Percentiles rank a stretch among this genome's conserved stretches.
These are phyloP conservation scores for Flaveria robusta DNA, from an alignment of 129 eudicot genomes.

Conservation along the genomic window DNA sequence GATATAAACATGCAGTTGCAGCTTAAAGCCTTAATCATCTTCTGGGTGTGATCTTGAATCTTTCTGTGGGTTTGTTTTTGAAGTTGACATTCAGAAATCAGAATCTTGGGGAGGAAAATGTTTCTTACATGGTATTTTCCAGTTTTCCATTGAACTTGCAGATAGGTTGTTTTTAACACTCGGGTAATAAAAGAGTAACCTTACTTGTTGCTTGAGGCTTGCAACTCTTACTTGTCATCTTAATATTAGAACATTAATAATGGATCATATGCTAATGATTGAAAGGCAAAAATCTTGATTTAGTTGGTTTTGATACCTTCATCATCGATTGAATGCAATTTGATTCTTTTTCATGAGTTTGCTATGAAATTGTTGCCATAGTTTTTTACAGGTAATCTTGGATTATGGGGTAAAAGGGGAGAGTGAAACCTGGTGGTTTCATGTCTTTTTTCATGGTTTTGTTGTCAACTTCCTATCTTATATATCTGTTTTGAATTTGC, in stretches of 20 bases:
- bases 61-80: too few relatives aligned
- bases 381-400: not conserved
- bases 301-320: not conserved
- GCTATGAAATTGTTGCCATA: not conserved
- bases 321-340: not conserved
- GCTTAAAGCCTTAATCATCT: too few relatives aligned
- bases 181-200: not conserved
- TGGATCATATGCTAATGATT: not conserved
- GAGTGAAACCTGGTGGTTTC: not conserved
- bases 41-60: not conserved
- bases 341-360: not conserved
- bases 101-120: not conserved
- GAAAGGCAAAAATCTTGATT: not conserved
- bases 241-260: not conserved
- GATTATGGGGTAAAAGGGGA: not conserved
- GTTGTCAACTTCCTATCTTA: conserved; percentile 3
- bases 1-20: too few relatives aligned
- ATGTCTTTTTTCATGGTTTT: conserved; percentile 1
- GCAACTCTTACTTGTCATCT: not conserved
- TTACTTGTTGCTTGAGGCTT: not conserved
- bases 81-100: too few relatives aligned
- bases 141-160: not conserved
- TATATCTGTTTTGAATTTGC: not conserved
- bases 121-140: not conserved
- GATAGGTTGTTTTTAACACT: not conserved